phyloP scores from a whole-genome alignment of 352 stramenopile genomes.

The Pythium utonaiense region DNA sequence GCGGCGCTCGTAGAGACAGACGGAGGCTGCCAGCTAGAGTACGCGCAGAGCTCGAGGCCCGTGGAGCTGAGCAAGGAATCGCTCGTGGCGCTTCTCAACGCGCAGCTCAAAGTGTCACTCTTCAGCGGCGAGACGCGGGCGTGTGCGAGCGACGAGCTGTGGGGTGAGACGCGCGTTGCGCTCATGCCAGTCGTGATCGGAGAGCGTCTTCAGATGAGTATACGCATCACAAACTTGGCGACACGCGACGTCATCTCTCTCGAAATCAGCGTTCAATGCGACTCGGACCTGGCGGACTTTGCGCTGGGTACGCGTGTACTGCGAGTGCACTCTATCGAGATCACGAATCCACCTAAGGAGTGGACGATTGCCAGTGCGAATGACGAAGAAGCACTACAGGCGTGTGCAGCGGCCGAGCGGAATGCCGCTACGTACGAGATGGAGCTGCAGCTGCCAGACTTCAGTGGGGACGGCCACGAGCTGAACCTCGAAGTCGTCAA shows the following conservation, averaged over 20 bases:
- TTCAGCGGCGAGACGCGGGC: conserved; percentile 32
- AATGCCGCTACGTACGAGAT: conserved; percentile 53
- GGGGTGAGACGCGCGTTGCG: conserved; percentile 35
- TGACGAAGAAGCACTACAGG: conserved; percentile 47
- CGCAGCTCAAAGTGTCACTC: conserved; percentile 39
- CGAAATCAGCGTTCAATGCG: conserved; percentile 35
- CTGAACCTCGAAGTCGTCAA: background rate
- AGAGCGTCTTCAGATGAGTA: conserved; percentile 17
- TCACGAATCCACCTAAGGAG: conserved; percentile 40
- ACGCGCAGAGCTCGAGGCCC: conserved; percentile 46
- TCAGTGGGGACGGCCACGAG: background rate
- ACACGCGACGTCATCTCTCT: conserved; percentile 28
- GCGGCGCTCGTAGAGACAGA: background rate
- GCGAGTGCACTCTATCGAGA: conserved; percentile 28
- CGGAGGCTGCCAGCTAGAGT: conserved; percentile 10
- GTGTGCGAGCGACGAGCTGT: conserved; percentile 29
- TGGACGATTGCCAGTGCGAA: conserved; percentile 40
- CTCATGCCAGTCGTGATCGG: conserved; percentile 32
- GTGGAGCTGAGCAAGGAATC: conserved; percentile 31
- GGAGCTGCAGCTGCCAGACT: conserved; percentile 40
- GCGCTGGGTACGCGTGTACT: conserved; percentile 40
- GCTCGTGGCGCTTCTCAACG: conserved; percentile 36
- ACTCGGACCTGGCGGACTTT: conserved; percentile 52
- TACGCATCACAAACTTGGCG: conserved; percentile 17
- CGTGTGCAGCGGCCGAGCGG: conserved; percentile 32